phyloP scores from a whole-genome alignment of 164 flowering plant genomes.

The Chimonanthus praecox region DNA sequence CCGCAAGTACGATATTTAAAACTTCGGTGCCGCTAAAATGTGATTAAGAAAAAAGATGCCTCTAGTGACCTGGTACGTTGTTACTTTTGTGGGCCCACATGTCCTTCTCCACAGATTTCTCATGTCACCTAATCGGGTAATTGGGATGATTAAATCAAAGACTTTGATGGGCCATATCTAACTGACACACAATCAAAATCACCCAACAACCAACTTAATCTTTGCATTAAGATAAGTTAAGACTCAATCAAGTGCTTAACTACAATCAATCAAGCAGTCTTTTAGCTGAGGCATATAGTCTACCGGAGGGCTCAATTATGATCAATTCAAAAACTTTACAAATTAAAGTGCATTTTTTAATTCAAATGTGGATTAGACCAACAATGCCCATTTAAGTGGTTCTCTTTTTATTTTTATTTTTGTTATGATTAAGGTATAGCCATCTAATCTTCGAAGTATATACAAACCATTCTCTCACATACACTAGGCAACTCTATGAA shows the following conservation, averaged over 20 bases:
- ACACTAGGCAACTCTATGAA: neutral
- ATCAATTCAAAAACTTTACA: neutral
- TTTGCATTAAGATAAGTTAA: neutral
- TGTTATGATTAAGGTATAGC: too few relatives aligned
- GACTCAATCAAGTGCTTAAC: neutral
- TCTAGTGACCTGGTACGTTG: neutral
- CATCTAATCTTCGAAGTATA: too few relatives aligned
- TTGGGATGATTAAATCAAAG: neutral
- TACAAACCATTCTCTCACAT: too few relatives aligned
- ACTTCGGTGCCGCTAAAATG: neutral
- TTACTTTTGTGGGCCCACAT: neutral
- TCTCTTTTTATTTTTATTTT: too few relatives aligned
- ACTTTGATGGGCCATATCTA: neutral
- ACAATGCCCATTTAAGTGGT: too few relatives aligned
- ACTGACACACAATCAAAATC: neutral
- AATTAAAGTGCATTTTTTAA: neutral
- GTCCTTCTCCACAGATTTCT: constrained; percentile 1
- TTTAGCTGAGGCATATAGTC: neutral
- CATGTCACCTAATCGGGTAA: neutral
- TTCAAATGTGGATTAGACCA: too few relatives aligned
- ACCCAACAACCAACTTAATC: neutral
- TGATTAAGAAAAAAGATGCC: neutral
- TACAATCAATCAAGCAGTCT: neutral
- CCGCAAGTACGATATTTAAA: too few relatives aligned
- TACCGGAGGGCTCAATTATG: too few relatives aligned